A percentile compares a stretch with the other conserved stretches of the same genome.
Conservation (phyloP, 345 rosid species). For the Syzygium jambos region DNA sequence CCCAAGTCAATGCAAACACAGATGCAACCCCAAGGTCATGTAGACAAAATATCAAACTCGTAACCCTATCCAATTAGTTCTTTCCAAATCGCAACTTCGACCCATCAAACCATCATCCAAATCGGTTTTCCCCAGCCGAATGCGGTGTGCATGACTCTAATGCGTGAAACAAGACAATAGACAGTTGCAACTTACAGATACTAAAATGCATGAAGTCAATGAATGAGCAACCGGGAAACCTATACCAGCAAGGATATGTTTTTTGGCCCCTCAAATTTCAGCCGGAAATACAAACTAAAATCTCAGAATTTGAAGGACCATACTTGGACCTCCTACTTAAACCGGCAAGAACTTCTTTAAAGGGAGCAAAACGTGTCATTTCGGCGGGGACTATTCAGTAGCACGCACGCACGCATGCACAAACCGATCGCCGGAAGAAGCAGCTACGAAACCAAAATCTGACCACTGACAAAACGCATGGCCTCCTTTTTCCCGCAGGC, state of each 20-base stretch:
- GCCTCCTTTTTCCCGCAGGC: neutral
- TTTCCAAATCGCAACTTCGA: neutral
- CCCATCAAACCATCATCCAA: neutral
- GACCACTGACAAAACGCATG: neutral
- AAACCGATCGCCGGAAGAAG: neutral
- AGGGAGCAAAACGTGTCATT: neutral
- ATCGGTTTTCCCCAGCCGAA: neutral
- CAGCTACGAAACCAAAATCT: neutral
- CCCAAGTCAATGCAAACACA: neutral
- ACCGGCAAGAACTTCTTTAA: neutral
- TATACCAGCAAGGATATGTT: neutral
- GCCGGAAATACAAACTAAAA: neutral
- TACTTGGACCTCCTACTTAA: neutral
- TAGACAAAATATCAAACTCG: neutral
- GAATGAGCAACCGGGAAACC: neutral
- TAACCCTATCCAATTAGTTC: neutral
- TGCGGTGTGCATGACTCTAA: neutral
- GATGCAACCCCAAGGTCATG: neutral
- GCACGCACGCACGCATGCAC: neutral
- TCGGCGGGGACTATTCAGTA: neutral
- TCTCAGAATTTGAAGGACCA: neutral
- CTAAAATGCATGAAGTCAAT: neutral
- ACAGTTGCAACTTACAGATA: neutral
- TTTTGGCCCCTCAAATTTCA: neutral
- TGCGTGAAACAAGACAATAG: neutral